Evolutionary conservation across 2,329 filamentous ascomycete genomes (phyloP), one percentile per base, ranked within the genome.

Genomic region (Ascochyta pisi): DNA sequence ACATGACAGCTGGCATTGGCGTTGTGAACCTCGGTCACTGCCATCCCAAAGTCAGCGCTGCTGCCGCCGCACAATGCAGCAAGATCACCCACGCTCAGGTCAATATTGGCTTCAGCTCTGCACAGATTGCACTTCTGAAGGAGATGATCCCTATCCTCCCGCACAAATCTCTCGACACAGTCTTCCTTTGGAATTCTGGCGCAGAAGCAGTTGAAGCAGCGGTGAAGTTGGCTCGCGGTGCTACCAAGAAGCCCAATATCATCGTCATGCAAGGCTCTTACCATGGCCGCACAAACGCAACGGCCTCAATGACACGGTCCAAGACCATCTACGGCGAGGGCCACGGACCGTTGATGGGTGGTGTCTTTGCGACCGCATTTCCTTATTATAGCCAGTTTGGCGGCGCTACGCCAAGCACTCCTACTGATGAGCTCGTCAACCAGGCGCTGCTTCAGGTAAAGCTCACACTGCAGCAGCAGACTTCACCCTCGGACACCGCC

Each of bases 261-360:
- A 69, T 71, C n/a, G 68, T 71, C 15, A 69, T 71, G 68, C 68
- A 71, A 33, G 68, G 68, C 34, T 68, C 65, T 19, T 71, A 71
- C 55, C 68, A 71, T 22, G 68, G 68, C 27, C 67, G 68, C 23
- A 71, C 68, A 16, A 69, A 67, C 19, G 67, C 68, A 12, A 71
- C 68, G 22, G 62, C 68, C 12, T 67, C 68, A 3, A 69, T 71
- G 68, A 71, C 68, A 27, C 61, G 67, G 24, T 67, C 64, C 38
- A 71, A 71, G 51, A 71, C 67, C 5, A 65, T 71, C 22, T 71
- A 71, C 27, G 68, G 68, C 26, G 67, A 71, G 41, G 68, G 68
- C 5, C 68, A 71, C 23, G 68, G 68, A 2, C 68, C 68, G 2
- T 43, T 69, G 46, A 71, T 71, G 68, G 58, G 62, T n/a, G 68